phyloP scores from a whole-genome alignment of 2,329 filamentous ascomycete genomes.

The Microdochium trichocladiopsis region DNA sequence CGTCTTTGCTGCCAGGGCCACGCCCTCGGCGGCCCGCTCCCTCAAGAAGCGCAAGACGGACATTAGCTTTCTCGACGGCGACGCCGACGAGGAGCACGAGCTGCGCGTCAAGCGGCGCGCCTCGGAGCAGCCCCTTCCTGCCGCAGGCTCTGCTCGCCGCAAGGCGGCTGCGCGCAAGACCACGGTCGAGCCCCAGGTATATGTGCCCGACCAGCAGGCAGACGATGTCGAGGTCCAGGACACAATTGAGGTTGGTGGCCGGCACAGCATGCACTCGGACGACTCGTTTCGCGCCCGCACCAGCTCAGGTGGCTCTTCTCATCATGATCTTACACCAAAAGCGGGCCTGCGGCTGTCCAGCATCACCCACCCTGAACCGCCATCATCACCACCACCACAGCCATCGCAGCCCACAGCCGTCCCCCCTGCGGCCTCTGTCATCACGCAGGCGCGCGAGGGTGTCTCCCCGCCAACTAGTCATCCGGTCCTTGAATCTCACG shows the following conservation, averaged over 20 bases:
- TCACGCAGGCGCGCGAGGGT: background rate
- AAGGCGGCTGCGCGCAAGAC: conserved; percentile 15
- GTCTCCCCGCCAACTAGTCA: no score
- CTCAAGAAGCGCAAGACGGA: conserved; percentile 22
- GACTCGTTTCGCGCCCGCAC: conserved; percentile 22
- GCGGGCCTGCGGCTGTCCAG: background rate
- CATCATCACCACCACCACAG: background rate
- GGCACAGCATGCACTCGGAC: conserved; percentile 23
- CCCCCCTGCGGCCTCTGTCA: background rate
- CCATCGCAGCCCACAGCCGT: background rate
- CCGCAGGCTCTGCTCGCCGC: conserved; percentile 12
- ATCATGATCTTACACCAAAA: conserved; percentile 6
- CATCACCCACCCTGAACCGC: conserved; percentile 3
- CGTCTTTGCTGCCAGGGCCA: conserved; percentile 12
- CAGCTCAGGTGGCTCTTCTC: conserved; percentile 15
- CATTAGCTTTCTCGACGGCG: conserved; percentile 10
- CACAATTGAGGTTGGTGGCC: conserved; percentile 49
- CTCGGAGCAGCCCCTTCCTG: conserved; percentile 17
- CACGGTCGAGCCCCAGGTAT: conserved; percentile 19
- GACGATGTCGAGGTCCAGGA: conserved; percentile 47
- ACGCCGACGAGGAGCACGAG: conserved; percentile 15
- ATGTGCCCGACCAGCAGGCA: conserved; percentile 13
- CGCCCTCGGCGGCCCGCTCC: conserved; percentile 14
- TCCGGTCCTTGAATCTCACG: background rate
- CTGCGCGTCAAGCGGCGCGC: conserved; percentile 17